Evolutionary conservation across 495 filamentous ascomycete species (phyloP).

Genomic region (Annulohypoxylon bovei): DNA sequence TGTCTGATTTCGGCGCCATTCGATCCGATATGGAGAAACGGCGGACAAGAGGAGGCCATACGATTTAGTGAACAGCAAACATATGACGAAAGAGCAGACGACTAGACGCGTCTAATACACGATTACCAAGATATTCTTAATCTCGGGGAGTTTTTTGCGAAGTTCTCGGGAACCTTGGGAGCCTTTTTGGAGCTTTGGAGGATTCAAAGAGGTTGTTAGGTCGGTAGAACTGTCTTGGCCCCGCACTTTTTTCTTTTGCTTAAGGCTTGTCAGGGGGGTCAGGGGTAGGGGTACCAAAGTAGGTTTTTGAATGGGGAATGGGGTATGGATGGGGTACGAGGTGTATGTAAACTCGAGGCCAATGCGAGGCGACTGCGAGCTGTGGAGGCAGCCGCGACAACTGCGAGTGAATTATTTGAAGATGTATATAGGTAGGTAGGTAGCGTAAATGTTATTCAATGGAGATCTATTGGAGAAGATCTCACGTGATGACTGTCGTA

Average conservation of each 20-base stretch:
- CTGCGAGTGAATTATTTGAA: conserved; percentile 1
- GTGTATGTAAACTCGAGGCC: background rate
- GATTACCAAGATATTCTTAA: conserved; percentile 23
- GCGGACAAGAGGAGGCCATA: conserved; percentile 39
- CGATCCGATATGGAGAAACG: conserved; percentile 40
- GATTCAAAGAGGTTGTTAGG: conserved; percentile 25
- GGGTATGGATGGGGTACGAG: background rate
- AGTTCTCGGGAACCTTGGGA: background rate
- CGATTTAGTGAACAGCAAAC: conserved; percentile 17
- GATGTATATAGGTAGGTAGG: background rate
- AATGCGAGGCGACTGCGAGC: too few species aligned
- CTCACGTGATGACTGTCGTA: conserved; percentile 29
- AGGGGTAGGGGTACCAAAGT: conserved; percentile 15
- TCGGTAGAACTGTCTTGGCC: conserved; percentile 40
- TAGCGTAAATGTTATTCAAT: conserved; percentile 8
- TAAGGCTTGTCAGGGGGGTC: conserved; percentile 22
- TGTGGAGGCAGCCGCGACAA: too few species aligned
- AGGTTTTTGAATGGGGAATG: conserved; percentile 6
- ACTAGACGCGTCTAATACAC: conserved; percentile 8
- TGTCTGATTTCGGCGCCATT: conserved; percentile 42
- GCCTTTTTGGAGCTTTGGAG: background rate
- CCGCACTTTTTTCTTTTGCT: conserved; percentile 28
- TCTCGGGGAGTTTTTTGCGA: conserved; percentile 21
- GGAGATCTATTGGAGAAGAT: background rate
- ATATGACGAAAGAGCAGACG: conserved; percentile 17